These are phyloP conservation scores for Aspergillus affinis DNA, from an alignment of 495 filamentous ascomycete genomes.

Conservation along the genomic window DNA sequence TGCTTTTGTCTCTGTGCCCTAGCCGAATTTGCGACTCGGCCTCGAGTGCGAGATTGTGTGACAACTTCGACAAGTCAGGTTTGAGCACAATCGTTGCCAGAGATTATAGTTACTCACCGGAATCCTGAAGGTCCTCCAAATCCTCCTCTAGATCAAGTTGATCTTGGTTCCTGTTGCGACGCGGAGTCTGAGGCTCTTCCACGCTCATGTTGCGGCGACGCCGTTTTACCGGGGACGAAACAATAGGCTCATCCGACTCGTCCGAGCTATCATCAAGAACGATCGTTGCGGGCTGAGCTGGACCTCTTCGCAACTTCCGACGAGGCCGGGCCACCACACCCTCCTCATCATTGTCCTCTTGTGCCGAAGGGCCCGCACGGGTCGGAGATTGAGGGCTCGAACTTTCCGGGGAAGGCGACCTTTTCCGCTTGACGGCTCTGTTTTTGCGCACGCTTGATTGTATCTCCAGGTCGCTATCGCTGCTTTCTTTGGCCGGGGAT, in stretches of 20 bases:
- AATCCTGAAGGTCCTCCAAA: conserved; percentile 45
- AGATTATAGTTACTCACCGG: conserved; percentile 27
- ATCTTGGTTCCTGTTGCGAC: conserved; percentile 27
- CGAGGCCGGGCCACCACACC: conserved; percentile 26
- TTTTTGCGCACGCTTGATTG: conserved; percentile 20
- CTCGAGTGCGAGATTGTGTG: conserved; percentile 44
- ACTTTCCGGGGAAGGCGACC: conserved; percentile 6
- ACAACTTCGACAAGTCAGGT: conserved; percentile 28
- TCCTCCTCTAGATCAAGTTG: conserved; percentile 45
- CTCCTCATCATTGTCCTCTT: conserved; percentile 30
- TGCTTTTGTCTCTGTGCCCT: conserved; percentile 45
- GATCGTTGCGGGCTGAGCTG: conserved; percentile 13
- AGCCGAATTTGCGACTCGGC: conserved; percentile 37
- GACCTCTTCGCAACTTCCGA: conserved; percentile 36
- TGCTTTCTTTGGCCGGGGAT: conserved; percentile 5
- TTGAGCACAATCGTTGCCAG: neutral
- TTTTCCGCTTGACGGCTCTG: conserved; percentile 20
- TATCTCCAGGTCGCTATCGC: conserved; percentile 22
- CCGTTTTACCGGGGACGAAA: conserved; percentile 30
- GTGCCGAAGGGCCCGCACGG: conserved; percentile 5
- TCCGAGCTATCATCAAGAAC: conserved; percentile 26
- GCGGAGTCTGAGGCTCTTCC: conserved; percentile 28
- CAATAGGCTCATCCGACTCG: conserved; percentile 28
- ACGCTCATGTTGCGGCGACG: conserved; percentile 13
- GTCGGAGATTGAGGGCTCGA: neutral